Conservation (phyloP, 495 filamentous ascomycete genomes). For the Bacidia rubella region DNA sequence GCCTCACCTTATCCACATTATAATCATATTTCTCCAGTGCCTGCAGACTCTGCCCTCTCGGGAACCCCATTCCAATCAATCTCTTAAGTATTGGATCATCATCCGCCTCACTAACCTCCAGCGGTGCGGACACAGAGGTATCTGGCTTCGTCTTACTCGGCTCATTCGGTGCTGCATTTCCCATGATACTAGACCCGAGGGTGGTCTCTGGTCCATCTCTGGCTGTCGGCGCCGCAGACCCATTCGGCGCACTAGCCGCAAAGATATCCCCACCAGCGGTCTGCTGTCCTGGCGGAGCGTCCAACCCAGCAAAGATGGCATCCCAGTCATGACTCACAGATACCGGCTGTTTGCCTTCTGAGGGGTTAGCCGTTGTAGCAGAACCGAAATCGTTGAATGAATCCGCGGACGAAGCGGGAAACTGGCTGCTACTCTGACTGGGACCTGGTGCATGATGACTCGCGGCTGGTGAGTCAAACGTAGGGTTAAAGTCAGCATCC, state of each 20-base stretch:
- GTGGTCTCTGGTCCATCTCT: background rate
- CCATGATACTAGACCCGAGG: background rate
- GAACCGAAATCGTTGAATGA: constrained; percentile 37
- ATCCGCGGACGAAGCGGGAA: constrained; percentile 22
- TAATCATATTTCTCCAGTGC: constrained; percentile 93
- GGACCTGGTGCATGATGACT: constrained; percentile 23
- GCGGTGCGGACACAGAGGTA: constrained; percentile 46
- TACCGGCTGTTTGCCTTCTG: constrained; percentile 22
- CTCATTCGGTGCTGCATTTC: background rate
- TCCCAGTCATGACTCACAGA: constrained; percentile 71
- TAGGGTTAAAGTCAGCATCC: constrained; percentile 52
- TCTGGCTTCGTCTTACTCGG: constrained; percentile 18
- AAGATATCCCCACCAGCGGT: background rate
- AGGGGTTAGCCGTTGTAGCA: constrained; percentile 21
- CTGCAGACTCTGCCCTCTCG: constrained; percentile 58
- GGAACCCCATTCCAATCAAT: constrained; percentile 83
- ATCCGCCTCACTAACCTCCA: constrained; percentile 61
- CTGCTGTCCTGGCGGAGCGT: constrained; percentile 23
- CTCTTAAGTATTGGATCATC: constrained; percentile 88
- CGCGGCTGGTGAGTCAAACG: constrained; percentile 37
- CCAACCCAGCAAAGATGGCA: constrained; percentile 75
- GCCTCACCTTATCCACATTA: constrained; percentile 72
- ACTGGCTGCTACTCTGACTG: constrained; percentile 22
- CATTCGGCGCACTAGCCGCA: background rate
- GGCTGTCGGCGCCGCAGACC: background rate